A percentile compares a stretch with the other conserved stretches of the same genome.
Conservation (phyloP, 805 yeast species). For the Cyberlindnera maclurae region DNA sequence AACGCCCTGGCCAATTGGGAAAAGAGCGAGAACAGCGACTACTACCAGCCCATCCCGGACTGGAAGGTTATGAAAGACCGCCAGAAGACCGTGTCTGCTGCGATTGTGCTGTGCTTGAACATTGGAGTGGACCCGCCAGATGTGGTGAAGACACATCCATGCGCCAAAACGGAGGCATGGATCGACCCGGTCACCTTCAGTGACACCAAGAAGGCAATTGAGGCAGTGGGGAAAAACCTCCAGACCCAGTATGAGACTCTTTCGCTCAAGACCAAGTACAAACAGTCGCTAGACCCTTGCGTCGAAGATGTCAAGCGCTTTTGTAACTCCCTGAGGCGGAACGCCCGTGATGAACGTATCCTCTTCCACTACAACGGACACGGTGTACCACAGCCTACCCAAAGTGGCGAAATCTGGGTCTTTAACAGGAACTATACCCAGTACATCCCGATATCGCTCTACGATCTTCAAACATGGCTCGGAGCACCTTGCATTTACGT, state of each 20-base stretch:
- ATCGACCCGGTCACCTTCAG: slow-evolving; percentile 76
- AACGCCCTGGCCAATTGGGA: slow-evolving; percentile 61
- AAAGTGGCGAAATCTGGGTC: slow-evolving; percentile 97
- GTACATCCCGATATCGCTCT: slow-evolving; percentile 92
- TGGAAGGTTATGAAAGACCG: slow-evolving; percentile 91
- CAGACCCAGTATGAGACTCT: slow-evolving; percentile 87
- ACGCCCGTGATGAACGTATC: slow-evolving; percentile 89
- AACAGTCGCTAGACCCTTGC: slow-evolving; percentile 87
- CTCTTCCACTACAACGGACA: slow-evolving; percentile 96
- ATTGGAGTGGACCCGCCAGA: slow-evolving; percentile 98
- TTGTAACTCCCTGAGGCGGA: slow-evolving; percentile 80
- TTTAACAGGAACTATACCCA: slow-evolving; percentile 96
- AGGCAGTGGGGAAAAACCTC: slow-evolving; percentile 79
- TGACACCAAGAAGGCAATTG: slow-evolving; percentile 87
- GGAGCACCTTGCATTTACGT: slow-evolving; percentile 97
- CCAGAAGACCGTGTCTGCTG: slow-evolving; percentile 90
- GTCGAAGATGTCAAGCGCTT: slow-evolving; percentile 92
- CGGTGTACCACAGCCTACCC: slow-evolving; percentile 96
- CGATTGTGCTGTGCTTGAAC: slow-evolving; percentile 82
- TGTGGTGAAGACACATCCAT: slow-evolving; percentile 84
- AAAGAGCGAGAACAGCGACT: slow-evolving; percentile 36
- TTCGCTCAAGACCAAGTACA: slow-evolving; percentile 80
- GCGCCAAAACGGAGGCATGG: slow-evolving; percentile 90
- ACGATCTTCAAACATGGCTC: slow-evolving; percentile 92
- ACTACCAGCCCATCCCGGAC: slow-evolving; percentile 68